phyloP scores from a whole-genome alignment of 768 basidiomycete genomes.

The Suillus clintonianus region DNA sequence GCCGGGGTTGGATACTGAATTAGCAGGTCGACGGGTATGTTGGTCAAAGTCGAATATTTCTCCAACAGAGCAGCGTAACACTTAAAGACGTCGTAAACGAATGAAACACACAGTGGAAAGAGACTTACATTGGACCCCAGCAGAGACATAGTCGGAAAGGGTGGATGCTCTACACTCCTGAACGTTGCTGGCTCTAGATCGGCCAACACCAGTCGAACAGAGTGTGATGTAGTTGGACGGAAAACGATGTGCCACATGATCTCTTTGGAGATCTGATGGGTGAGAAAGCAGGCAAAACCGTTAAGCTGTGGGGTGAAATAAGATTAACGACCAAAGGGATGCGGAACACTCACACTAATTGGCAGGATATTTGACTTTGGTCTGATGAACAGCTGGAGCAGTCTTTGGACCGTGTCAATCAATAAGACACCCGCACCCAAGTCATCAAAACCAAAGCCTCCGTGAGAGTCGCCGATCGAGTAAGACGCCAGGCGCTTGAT shows the following conservation, averaged over 20 bases:
- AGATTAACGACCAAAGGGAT: not conserved
- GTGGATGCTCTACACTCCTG: too few species aligned
- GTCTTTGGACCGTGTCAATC: not conserved
- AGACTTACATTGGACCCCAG: too few species aligned
- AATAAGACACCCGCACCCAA: too few species aligned
- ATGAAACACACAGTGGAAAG: too few species aligned
- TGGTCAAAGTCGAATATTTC: too few species aligned
- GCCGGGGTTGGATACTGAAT: too few species aligned
- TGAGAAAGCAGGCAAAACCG: not conserved
- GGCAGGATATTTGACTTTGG: not conserved
- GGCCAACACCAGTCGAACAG: not conserved
- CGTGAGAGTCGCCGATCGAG: not conserved
- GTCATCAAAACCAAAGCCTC: not conserved
- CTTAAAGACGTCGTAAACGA: too few species aligned
- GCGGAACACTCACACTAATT: not conserved
- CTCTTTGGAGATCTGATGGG: not conserved
- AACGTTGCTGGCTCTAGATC: not conserved
- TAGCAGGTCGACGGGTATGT: too few species aligned
- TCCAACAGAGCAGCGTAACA: too few species aligned
- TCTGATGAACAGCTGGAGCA: not conserved
- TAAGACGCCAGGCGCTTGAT: not conserved
- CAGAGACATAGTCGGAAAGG: too few species aligned
- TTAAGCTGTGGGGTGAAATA: not conserved
- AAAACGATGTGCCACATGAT: not conserved
- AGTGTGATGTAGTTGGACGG: not conserved